phyloP scores from a whole-genome alignment of 108 stramenopile species.

The Cyclostephanos invisitatus region DNA sequence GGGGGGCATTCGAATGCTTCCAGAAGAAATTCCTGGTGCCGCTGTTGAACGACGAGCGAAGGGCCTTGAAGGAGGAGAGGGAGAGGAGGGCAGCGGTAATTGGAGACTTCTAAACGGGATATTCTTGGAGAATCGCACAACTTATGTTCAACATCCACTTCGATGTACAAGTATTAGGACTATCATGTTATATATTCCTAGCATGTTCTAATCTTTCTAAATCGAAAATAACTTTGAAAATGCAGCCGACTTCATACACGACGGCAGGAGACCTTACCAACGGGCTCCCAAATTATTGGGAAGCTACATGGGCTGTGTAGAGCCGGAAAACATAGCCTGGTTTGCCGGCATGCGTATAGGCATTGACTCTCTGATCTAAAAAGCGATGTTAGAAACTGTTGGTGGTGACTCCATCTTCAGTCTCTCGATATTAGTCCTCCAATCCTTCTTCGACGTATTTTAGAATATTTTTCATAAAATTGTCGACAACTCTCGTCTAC shows the following conservation, averaged over 20 bases:
- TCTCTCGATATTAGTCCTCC: slow-evolving; percentile 51
- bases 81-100: slow-evolving; percentile 76
- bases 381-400: too few species aligned
- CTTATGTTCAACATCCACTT: background rate
- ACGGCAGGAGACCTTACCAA: too few species aligned
- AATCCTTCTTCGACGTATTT: slow-evolving; percentile 87
- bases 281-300: too few species aligned
- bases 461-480: slow-evolving; percentile 91
- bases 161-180: background rate
- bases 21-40: slow-evolving; percentile 83
- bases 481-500: slow-evolving; percentile 90
- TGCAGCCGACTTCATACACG: too few species aligned
- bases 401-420: too few species aligned
- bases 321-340: too few species aligned
- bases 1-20: slow-evolving; percentile 72
- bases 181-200: too few species aligned
- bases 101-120: slow-evolving; percentile 72
- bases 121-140: background rate
- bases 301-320: too few species aligned
- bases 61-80: slow-evolving; percentile 56
- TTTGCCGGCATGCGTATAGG: too few species aligned
- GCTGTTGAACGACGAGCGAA: slow-evolving; percentile 71
- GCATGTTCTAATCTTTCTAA: too few species aligned
- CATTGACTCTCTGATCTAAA: too few species aligned
- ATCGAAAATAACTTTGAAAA: too few species aligned